Evolutionary conservation across 495 filamentous ascomycete genomes (phyloP).

Genomic region (Sphaerosporella brunnea): DNA sequence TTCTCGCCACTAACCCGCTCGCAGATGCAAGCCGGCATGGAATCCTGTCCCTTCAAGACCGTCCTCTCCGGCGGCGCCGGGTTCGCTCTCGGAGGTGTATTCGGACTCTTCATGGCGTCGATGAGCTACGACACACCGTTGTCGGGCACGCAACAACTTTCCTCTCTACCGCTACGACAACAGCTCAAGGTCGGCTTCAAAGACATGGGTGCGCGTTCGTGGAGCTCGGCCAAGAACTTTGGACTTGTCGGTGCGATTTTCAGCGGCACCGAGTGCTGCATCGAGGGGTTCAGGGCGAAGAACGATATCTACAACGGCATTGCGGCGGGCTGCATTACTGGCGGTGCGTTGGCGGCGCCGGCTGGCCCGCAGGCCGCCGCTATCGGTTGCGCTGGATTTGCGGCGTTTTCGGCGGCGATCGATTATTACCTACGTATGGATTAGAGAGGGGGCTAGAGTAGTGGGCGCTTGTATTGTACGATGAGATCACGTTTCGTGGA

Average conservation of each 20-base stretch:
- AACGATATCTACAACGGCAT: conserved; percentile 85
- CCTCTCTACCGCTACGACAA: conserved; percentile 57
- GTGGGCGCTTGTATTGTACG: no score
- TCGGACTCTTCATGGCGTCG: conserved; percentile 88
- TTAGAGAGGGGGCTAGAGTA: conserved; percentile 7
- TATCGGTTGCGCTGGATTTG: conserved; percentile 82
- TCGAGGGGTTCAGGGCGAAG: conserved; percentile 81
- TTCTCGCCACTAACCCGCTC: background rate
- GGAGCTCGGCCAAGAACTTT: conserved; percentile 83
- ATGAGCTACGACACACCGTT: conserved; percentile 81
- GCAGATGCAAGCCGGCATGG: conserved; percentile 68
- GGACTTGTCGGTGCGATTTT: conserved; percentile 80
- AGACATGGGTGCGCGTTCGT: conserved; percentile 79
- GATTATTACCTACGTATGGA: conserved; percentile 70
- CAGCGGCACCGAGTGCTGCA: conserved; percentile 82
- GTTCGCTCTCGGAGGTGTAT: conserved; percentile 78
- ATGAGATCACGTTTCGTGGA: no score
- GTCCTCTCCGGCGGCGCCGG: conserved; percentile 69
- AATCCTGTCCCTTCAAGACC: conserved; percentile 73
- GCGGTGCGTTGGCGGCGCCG: conserved; percentile 63
- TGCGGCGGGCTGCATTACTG: conserved; percentile 76
- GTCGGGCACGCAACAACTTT: conserved; percentile 31
- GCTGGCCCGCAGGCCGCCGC: conserved; percentile 83
- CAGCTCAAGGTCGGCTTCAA: conserved; percentile 72
- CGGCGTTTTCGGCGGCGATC: conserved; percentile 87